phyloP scores from a whole-genome alignment of 2,329 filamentous ascomycete genomes.

The Hymenoscyphus scutula region DNA sequence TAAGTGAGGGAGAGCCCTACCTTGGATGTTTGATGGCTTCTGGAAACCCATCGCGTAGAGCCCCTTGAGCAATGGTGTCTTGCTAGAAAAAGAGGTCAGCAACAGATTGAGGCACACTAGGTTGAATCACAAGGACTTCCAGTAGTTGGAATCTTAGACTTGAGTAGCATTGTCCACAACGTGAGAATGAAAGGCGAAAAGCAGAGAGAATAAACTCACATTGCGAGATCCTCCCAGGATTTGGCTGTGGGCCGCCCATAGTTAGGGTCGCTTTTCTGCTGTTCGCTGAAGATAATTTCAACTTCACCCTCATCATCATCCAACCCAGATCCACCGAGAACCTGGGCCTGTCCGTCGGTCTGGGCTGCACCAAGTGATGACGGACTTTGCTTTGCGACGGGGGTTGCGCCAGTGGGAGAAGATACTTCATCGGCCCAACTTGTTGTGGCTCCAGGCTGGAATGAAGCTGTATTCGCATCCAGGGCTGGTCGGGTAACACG shows the following conservation, averaged over 20 bases:
- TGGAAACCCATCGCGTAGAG: slow-evolving; percentile 80
- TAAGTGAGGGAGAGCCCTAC: slow-evolving; percentile 84
- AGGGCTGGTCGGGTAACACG: slow-evolving; percentile 44
- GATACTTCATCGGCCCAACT: slow-evolving; percentile 44
- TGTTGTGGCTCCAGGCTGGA: slow-evolving; percentile 21
- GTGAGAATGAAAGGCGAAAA: background rate
- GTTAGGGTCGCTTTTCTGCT: slow-evolving; percentile 83
- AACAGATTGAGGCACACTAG: slow-evolving; percentile 46
- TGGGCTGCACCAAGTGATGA: slow-evolving; percentile 32
- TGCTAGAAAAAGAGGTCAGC: background rate
- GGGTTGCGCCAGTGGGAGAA: slow-evolving; percentile 24
- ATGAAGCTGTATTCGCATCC: slow-evolving; percentile 19
- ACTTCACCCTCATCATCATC: slow-evolving; percentile 73
- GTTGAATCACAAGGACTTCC: slow-evolving; percentile 19
- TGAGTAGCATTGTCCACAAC: background rate
- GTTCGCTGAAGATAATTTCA: slow-evolving; percentile 85
- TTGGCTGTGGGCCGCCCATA: slow-evolving; percentile 85
- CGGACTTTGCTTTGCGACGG: slow-evolving; percentile 12
- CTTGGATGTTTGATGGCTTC: slow-evolving; percentile 97
- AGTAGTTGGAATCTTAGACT: too few relatives aligned
- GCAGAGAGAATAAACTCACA: slow-evolving; percentile 57
- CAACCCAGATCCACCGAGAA: slow-evolving; percentile 47
- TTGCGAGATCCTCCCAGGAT: slow-evolving; percentile 78
- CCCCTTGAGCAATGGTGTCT: slow-evolving; percentile 64
- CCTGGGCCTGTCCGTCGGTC: slow-evolving; percentile 45